Percentiles rank a stretch among this genome's conserved stretches.
These are phyloP conservation scores for Bacidia rubella DNA, from an alignment of 495 filamentous ascomycete genomes.

Conservation along the genomic window DNA sequence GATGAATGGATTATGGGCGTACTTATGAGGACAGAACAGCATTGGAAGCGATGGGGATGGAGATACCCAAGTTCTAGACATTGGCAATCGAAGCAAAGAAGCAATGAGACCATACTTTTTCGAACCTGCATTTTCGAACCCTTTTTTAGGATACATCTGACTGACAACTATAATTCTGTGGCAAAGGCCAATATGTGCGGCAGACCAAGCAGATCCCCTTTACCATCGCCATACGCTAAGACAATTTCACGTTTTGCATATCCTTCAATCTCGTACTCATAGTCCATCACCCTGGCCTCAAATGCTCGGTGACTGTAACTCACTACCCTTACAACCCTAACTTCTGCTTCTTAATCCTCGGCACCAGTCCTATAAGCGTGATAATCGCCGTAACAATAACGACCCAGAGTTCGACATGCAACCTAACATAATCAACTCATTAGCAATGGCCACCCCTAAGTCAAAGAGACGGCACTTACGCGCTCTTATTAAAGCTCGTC, in stretches of 20 bases:
- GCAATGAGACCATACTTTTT: too few relatives aligned
- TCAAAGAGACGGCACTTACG: conserved; percentile 14
- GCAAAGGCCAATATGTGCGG: too few relatives aligned
- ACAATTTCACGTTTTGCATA: too few relatives aligned
- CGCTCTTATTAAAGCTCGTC: conserved; percentile 50
- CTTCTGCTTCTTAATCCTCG: conserved; percentile 74
- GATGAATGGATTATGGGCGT: background rate
- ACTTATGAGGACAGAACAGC: too few relatives aligned
- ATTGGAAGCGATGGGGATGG: background rate
- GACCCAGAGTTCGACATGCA: conserved; percentile 62
- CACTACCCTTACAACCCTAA: conserved; percentile 39
- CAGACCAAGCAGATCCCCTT: too few relatives aligned
- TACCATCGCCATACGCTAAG: too few relatives aligned
- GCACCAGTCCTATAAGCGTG: conserved; percentile 51
- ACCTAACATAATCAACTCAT: background rate
- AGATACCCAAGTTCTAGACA: background rate
- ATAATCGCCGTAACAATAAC: conserved; percentile 47
- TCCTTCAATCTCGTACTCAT: too few relatives aligned
- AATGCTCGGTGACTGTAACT: too few relatives aligned
- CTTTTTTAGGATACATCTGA: too few relatives aligned
- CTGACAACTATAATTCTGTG: too few relatives aligned
- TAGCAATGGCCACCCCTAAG: background rate
- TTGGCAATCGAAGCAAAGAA: background rate
- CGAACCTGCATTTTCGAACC: too few relatives aligned
- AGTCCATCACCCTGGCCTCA: too few relatives aligned